Evolutionary conservation across 2,329 filamentous ascomycete genomes (phyloP), one percentile per base, ranked within the genome.

Genomic region (Scedosporium minutisporum): DNA sequence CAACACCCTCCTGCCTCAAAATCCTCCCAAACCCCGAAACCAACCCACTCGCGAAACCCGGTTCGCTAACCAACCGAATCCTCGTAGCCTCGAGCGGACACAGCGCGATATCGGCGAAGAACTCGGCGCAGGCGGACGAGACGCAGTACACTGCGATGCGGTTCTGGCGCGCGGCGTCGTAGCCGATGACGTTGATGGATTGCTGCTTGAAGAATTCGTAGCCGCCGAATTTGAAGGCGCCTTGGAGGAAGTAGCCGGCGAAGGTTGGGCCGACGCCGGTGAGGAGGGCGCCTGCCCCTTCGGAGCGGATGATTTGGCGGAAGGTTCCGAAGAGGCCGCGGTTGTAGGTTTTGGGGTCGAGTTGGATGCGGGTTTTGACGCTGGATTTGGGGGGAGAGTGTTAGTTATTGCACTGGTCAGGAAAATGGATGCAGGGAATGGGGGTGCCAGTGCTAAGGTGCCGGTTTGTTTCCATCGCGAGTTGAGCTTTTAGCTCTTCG

Each of bases 151-250:
- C 86, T 68, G 86, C 86, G 66, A 88, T 91, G 70, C 89, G 85
- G 86, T 93, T 91, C 77, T 90, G 84, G 71, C 82, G 82, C 70
- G 90, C 89, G 67, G 81, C 85, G 78, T 93, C 89, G 75, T 87
- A 87, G 73, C 91, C 91, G 72, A 96, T 78, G 66, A 82, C 65
- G 82, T 91, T 88, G 78, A 96, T 95, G 74, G 81, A 85, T 80
- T 95, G 89, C 82, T 93, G 86, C 88, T 96, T 96, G 88, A 96
- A 96, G 81, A 96, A 88, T 81, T 96, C 91, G 79, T 96, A 96
- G 76, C 91, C 91, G 77, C 91, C 91, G 77, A 92, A 93, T 61
- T 65, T 65, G 61, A 65, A 87, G 71, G 90, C 89, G 75, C 91
- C 91, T 82, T 96, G 91, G 71, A 96, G 87, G 87, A 96, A 96